Conservation (phyloP, 2,329 filamentous ascomycete genomes). For the Diplocarpon mali region DNA sequence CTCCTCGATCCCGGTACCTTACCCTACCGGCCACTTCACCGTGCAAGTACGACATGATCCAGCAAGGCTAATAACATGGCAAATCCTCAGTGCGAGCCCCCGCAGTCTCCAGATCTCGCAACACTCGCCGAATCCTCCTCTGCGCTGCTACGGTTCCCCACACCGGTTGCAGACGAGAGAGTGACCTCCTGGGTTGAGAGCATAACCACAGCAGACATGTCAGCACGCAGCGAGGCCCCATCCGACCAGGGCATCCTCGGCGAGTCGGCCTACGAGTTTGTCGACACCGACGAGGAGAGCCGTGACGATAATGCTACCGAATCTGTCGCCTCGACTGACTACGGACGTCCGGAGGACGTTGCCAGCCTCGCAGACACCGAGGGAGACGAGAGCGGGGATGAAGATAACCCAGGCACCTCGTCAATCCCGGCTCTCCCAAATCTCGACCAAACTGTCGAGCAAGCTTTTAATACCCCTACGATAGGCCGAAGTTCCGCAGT, state of each 20-base stretch:
- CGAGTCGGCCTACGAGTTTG: conserved; percentile 27
- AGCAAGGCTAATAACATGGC: conserved; percentile 26
- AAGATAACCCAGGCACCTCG: conserved; percentile 12
- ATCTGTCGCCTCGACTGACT: conserved; percentile 28
- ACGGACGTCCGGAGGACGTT: conserved; percentile 26
- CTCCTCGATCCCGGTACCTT: conserved; percentile 1
- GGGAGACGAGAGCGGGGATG: conserved; percentile 26
- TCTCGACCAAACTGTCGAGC: conserved; percentile 20
- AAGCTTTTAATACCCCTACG: conserved; percentile 25
- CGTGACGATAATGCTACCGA: conserved; percentile 27
- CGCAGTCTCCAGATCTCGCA: conserved; percentile 9
- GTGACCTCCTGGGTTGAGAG: conserved; percentile 24
- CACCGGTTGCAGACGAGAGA: conserved; percentile 20
- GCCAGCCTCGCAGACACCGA: conserved; percentile 28
- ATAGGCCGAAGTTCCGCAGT: conserved; percentile 24
- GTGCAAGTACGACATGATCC: conserved; percentile 17
- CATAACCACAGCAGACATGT: conserved; percentile 21
- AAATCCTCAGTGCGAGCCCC: conserved; percentile 16
- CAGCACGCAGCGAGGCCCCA: conserved; percentile 19
- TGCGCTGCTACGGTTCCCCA: conserved; percentile 19
- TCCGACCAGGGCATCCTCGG: conserved; percentile 24
- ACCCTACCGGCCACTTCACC: neutral
- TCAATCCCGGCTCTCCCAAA: conserved; percentile 16
- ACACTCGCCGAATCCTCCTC: conserved; percentile 11
- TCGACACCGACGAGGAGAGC: conserved; percentile 28